Conservation (phyloP, 2,329 filamentous ascomycete species). For the Colletotrichum sp. region DNA sequence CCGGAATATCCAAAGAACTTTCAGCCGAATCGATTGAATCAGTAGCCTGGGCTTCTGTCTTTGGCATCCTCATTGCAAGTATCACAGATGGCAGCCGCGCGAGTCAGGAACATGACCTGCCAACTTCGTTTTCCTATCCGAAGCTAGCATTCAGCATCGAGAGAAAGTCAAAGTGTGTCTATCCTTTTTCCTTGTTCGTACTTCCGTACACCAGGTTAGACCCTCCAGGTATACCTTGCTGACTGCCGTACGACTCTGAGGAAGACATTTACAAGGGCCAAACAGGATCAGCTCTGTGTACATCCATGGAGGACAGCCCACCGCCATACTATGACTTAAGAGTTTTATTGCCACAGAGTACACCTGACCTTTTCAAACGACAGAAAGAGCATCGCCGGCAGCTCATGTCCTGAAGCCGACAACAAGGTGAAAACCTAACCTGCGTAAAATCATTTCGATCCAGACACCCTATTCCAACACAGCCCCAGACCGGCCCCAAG, state of each 20-base stretch:
- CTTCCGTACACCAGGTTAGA: neutral
- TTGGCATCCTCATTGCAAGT: neutral
- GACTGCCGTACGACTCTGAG: neutral
- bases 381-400: neutral
- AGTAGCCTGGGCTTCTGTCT: neutral
- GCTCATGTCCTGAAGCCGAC: neutral
- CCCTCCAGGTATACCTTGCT: neutral
- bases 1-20: no score
- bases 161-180: neutral
- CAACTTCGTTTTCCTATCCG: neutral
- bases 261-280: neutral
- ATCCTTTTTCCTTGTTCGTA: neutral
- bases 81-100: neutral
- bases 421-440: rapidly evolving
- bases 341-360: rapidly evolving
- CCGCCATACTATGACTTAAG: neutral
- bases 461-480: neutral
- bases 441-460: neutral
- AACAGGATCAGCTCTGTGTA: neutral
- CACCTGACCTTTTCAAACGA: rapidly evolving
- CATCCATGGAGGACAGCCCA: neutral
- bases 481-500: neutral
- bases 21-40: no score
- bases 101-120: neutral
- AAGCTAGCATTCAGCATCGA: neutral